A percentile compares a stretch with the other conserved stretches of the same genome.
These are phyloP conservation scores for Trichoderma harzianum DNA, from an alignment of 2,329 filamentous ascomycete species.

Conservation along the genomic window DNA sequence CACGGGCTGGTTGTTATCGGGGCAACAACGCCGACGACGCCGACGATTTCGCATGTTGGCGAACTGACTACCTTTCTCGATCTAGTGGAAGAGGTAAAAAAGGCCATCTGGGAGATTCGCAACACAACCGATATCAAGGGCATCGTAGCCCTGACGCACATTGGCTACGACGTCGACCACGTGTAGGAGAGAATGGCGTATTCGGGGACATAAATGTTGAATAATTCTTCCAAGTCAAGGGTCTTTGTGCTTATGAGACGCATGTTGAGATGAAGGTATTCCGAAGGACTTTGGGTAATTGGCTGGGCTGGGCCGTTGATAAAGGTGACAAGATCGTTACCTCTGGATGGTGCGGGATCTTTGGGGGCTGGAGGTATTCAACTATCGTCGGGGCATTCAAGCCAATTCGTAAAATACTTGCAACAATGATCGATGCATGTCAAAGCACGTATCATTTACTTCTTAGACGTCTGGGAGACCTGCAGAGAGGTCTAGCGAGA, in stretches of 20 bases:
- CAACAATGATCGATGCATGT: background rate
- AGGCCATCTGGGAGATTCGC: slow-evolving; percentile 59
- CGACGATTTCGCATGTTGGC: slow-evolving; percentile 56
- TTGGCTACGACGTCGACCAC: slow-evolving; percentile 62
- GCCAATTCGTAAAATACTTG: background rate
- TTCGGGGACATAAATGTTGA: background rate
- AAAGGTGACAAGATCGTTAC: no score
- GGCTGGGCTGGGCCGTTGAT: no score
- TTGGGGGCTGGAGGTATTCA: no score
- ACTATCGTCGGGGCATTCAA: no score
- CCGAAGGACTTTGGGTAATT: no score
- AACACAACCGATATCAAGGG: slow-evolving; percentile 59
- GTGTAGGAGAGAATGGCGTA: background rate
- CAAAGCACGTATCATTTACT: background rate
- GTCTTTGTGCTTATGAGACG: background rate
- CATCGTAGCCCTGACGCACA: slow-evolving; percentile 64
- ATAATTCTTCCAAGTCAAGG: slow-evolving; percentile 1
- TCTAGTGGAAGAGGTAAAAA: slow-evolving; percentile 55
- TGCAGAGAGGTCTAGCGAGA: background rate
- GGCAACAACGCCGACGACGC: slow-evolving; percentile 58
- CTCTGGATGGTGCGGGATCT: no score
- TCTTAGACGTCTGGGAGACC: background rate
- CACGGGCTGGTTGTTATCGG: slow-evolving; percentile 61
- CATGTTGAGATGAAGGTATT: background rate
- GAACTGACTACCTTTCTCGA: slow-evolving; percentile 57